phyloP scores from a whole-genome alignment of 1,139 yeast species.

The Blastobotrys elegans region DNA sequence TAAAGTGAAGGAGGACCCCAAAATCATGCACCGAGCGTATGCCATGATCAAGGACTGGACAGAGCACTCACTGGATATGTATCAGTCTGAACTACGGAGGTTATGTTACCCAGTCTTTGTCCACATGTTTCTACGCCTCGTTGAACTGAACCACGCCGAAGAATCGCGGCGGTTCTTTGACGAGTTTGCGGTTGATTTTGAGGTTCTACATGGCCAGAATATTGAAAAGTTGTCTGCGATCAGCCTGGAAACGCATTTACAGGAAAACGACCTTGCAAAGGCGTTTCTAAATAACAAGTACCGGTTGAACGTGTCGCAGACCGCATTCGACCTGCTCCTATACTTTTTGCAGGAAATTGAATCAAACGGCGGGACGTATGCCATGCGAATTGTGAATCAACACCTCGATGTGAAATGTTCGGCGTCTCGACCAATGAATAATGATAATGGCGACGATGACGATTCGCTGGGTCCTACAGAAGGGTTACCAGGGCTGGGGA shows the following conservation, averaged over 20 bases:
- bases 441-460: constrained; percentile 27
- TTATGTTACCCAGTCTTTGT: constrained; percentile 86
- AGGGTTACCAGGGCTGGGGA: constrained; percentile 56
- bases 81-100: constrained; percentile 81
- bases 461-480: constrained; percentile 49
- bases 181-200: constrained; percentile 68
- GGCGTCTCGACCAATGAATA: constrained; percentile 28
- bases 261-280: constrained; percentile 76
- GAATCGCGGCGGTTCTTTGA: constrained; percentile 74
- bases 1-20: constrained; percentile 40
- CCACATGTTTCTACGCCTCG: constrained; percentile 77
- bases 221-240: constrained; percentile 66
- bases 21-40: constrained; percentile 71
- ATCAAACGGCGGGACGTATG: constrained; percentile 83
- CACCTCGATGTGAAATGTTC: constrained; percentile 60
- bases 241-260: constrained; percentile 72
- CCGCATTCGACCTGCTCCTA: constrained; percentile 76
- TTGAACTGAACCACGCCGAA: constrained; percentile 53
- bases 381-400: constrained; percentile 82
- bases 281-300: constrained; percentile 72
- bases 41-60: constrained; percentile 81
- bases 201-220: constrained; percentile 73
- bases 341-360: constrained; percentile 90
- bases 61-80: constrained; percentile 84
- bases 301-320: constrained; percentile 69